Percentiles rank a stretch among this genome's conserved stretches.
Evolutionary conservation across 495 filamentous ascomycete species (phyloP).

Genomic region (Hypoxylon lenormandii): DNA sequence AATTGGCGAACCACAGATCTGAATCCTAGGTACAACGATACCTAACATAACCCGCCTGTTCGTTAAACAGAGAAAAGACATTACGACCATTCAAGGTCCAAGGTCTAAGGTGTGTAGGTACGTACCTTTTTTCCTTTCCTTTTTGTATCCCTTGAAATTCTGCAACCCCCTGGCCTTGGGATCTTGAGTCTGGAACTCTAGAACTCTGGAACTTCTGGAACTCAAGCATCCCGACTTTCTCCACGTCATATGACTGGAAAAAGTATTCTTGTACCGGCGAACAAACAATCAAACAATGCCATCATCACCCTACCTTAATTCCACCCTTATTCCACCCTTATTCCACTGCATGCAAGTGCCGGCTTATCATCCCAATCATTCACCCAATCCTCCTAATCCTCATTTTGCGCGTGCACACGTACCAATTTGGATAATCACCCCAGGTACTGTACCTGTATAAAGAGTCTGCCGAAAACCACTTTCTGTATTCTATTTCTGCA

Average conservation of each 20-base stretch:
- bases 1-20: constrained; percentile 12
- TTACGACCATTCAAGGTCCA: too few species aligned
- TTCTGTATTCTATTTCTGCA: too few species aligned
- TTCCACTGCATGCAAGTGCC: constrained; percentile 39
- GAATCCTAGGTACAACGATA: constrained; percentile 12
- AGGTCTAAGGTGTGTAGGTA: too few species aligned
- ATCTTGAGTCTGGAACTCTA: constrained; percentile 17
- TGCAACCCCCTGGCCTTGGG: too few species aligned
- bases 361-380: constrained; percentile 23
- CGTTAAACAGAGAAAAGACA: too few species aligned
- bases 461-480: too few species aligned
- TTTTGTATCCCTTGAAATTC: background rate
- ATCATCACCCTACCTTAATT: constrained; percentile 49
- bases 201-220: background rate
- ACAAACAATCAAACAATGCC: constrained; percentile 42
- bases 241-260: constrained; percentile 43
- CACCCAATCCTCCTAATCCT: background rate
- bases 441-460: background rate
- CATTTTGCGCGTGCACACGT: background rate
- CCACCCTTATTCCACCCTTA: too few species aligned
- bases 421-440: background rate
- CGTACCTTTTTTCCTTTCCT: constrained; percentile 16
- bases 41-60: too few species aligned
- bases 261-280: constrained; percentile 33
- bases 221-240: constrained; percentile 34